Evolutionary conservation across 2,329 filamentous ascomycete genomes (phyloP), one percentile per base, ranked within the genome.

Genomic region (Pestalotiopsis sp.): DNA sequence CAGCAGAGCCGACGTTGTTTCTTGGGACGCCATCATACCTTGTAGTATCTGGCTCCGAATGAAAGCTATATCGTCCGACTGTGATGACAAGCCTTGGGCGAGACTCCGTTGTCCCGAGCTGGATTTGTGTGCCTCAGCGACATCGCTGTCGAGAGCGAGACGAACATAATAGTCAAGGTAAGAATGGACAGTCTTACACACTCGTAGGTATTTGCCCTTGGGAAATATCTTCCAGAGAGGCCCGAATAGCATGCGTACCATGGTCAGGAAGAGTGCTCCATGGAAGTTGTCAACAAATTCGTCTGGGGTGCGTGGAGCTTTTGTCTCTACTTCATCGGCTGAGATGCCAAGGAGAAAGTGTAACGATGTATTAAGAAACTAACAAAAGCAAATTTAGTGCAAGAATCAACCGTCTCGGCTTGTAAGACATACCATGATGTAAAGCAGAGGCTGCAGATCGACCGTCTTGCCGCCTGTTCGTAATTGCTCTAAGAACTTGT

Each of bases 1-100:
- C 1, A 70, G 3, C 5, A 70, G 49, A 38, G 62, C 64, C 5
- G 69, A 66, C 2, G 66, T 70, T 12, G 69, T 70, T 9, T 70
- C 69, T 25, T 68, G 63, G 4, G 69, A 56, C 45, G 69, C 69
- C 66, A 70, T 70, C 69, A 70, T 70, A n/a, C 57, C 69, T 52
- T 70, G 69, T 2, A 70, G 39, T 6, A 70, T 17, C 38, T 70
- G 66, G 62, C 58, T 70, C 31, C 69, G 17, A 13, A 66, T 59
- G 3, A 62, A 52, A 1, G 12, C 27, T 5, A 39, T 13, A 38
- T 61, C 58, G 27, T 61, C 31, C 1, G 58, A 36, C 11, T 61
- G 58, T 2, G 58, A 36, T 9, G 58, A 23, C 9, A 61, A 25
- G 12, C 58, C 58, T 7, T 61, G 58, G 4, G 39, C 27, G 7